These are phyloP conservation scores for Beauveria asiatica DNA, from an alignment of 2,329 filamentous ascomycete genomes.

Conservation along the genomic window DNA sequence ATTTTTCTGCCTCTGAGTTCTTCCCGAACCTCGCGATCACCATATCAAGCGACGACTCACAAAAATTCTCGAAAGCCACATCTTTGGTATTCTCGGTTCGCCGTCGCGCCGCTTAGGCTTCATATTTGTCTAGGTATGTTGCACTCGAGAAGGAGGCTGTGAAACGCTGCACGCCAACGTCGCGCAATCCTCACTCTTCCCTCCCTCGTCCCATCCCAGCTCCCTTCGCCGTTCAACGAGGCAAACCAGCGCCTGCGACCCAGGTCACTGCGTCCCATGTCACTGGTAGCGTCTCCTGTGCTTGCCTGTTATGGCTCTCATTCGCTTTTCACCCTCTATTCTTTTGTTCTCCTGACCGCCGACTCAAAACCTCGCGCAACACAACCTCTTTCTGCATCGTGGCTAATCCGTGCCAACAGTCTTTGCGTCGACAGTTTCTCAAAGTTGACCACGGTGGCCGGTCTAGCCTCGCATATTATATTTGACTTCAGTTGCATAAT, in stretches of 20 bases:
- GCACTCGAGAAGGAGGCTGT: background rate
- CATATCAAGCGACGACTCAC: background rate
- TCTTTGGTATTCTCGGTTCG: background rate
- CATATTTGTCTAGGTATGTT: constrained; percentile 4
- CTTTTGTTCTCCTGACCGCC: background rate
- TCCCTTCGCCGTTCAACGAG: background rate
- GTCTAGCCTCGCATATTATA: background rate
- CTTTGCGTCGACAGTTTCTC: background rate
- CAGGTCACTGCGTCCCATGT: background rate
- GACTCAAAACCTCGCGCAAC: background rate
- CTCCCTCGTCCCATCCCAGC: background rate
- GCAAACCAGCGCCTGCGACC: background rate
- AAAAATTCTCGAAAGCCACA: background rate
- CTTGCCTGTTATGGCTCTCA: background rate
- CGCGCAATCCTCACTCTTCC: background rate
- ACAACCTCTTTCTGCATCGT: background rate
- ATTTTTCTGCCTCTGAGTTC: background rate
- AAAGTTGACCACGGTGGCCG: background rate
- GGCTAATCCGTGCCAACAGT: background rate
- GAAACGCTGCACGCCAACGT: background rate
- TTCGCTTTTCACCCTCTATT: background rate
- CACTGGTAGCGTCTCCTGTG: background rate
- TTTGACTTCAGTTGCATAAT: background rate
- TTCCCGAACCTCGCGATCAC: background rate
- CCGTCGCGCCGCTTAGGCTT: background rate